Evolutionary conservation across 495 filamentous ascomycete species (phyloP), one percentile per base, ranked within the genome.

Genomic region (Penicillium riverlandense): DNA sequence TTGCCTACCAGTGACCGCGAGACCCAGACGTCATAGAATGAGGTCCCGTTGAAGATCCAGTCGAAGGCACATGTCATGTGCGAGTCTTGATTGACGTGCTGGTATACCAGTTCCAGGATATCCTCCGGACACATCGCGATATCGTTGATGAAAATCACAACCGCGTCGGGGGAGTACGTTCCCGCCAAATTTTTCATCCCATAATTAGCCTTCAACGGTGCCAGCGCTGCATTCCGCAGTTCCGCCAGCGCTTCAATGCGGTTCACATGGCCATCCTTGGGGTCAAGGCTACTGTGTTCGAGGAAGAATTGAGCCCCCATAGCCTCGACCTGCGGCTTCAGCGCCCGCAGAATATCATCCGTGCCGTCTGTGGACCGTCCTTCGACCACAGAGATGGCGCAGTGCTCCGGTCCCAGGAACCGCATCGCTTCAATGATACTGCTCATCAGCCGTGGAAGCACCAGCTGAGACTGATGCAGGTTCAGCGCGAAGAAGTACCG

Each of bases 21-120:
- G 15, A 74, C 58, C 71, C 71, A 77, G 12, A 71, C 56, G 48
- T 79, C 76, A 50, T 75, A 74, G 52, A 77, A 78, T 13, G 61
- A 63, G 3, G 48, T 48, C 3, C 57, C 66, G 14, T 58, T 53
- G 49, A 62, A 63, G 14, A 59, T 63, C 73, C 75, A 79, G 52
- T 77, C 75, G 63, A 79, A 72, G 8, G 61, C 70, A 52, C 75
- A 79, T 5, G 62, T 65, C 70, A 77, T 74, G 54, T 76, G 62
- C 11, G 76, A 75, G 8, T 54, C 45, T 13, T 72, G 74, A 10
- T 38, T 43, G 6, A 27, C 34, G 14, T 62, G 64, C 44, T 77
- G 72, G 43, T 72, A 70, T 1, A 71, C 43, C 0, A 79, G 46
- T 50, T 79, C 75, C 13, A 77, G 65, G 15, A 77, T 67, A 55